Evolutionary conservation across 148 eudicot genomes (phyloP), one percentile per base, ranked within the genome.

Genomic region (Fagopyrum esculentum): DNA sequence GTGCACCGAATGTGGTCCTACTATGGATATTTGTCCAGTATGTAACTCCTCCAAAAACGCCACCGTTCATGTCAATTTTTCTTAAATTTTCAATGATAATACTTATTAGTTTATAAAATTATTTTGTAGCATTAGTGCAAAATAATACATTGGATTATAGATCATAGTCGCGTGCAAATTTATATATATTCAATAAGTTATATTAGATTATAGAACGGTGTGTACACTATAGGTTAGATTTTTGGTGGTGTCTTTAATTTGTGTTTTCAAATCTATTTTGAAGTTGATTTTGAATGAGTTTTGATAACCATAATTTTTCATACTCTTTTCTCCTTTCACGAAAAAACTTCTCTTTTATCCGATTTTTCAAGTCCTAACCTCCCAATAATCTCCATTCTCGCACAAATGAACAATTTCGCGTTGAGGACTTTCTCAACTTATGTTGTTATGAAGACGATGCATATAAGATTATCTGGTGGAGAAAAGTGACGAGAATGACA

Each of bases 41-140:
- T 92, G 98, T 80, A 86, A 85, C 48, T 73, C 85, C 76, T 48
- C 71, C 17, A 87, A 86, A 76, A 84, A 79, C 49, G 88, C 87
- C 16, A 89, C 85, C 69, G 83, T 90, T 69, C 96, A 85, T 76
- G 96, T 93, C 59, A 90, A 90, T 75, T 19, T 92, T 76, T 84
- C 93, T 30, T 79, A 45, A 66, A 6, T 8, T 8, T 49, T 63
- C 0, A 0, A 22, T n/a, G 17, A 8, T 59, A 19, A 19, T 56
- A n/a, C 52, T 8, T 49, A 3, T 49, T 49, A 8, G 11, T 8
- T 7, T 49, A 8, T 49, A 12, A 7, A 8, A 49, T 35, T 35
- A 22, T 35, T 35, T 35, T 35, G 40, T 35, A 35, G 3, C 40
- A 35, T 35, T 35, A 35, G 40, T 1, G 3, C 40, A 35, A 35